Conservation (phyloP, 345 rosid genomes). For the Lepidium sativum region DNA sequence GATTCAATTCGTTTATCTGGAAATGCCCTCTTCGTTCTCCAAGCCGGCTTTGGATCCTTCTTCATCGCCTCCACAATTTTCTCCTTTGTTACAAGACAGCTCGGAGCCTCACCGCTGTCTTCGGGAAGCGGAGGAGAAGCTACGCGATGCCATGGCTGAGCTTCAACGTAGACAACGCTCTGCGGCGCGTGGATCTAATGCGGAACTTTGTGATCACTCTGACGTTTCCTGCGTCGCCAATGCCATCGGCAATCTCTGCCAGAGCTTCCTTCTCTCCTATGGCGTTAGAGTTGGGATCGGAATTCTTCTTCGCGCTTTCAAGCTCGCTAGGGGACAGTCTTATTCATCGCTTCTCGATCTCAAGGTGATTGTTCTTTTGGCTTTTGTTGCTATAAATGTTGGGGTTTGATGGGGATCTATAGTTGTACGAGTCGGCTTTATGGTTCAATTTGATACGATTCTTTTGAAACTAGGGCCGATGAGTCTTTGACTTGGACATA, state of each 20-base stretch:
- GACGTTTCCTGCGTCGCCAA: slow-evolving; percentile 91
- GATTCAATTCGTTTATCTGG: neutral
- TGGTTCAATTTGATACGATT: neutral
- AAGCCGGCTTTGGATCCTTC: slow-evolving; percentile 27
- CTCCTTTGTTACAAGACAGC: slow-evolving; percentile 28
- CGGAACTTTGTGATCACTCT: slow-evolving; percentile 64
- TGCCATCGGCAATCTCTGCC: slow-evolving; percentile 97
- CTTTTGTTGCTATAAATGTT: too few species aligned
- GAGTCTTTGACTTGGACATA: neutral
- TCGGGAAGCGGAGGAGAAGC: slow-evolving; percentile 89
- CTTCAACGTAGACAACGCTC: slow-evolving; percentile 75
- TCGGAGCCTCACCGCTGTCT: slow-evolving; percentile 58
- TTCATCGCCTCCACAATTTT: slow-evolving; percentile 9
- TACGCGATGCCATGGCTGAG: slow-evolving; percentile 86
- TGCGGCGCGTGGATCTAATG: slow-evolving; percentile 37
- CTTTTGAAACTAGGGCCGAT: slow-evolving; percentile 1
- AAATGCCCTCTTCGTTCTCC: slow-evolving; percentile 24
- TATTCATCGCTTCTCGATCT: slow-evolving; percentile 94
- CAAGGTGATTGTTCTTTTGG: slow-evolving; percentile 39
- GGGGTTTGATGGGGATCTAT: neutral
- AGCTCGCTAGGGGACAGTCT: slow-evolving; percentile 85
- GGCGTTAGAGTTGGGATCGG: slow-evolving; percentile 99
- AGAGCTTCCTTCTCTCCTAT: slow-evolving; percentile 92
- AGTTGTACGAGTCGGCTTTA: slow-evolving; percentile 1
- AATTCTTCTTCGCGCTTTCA: slow-evolving; percentile 93